Conservation (phyloP, 192 early-diverging fungal genomes). For the Backusella parvicylindrica region DNA sequence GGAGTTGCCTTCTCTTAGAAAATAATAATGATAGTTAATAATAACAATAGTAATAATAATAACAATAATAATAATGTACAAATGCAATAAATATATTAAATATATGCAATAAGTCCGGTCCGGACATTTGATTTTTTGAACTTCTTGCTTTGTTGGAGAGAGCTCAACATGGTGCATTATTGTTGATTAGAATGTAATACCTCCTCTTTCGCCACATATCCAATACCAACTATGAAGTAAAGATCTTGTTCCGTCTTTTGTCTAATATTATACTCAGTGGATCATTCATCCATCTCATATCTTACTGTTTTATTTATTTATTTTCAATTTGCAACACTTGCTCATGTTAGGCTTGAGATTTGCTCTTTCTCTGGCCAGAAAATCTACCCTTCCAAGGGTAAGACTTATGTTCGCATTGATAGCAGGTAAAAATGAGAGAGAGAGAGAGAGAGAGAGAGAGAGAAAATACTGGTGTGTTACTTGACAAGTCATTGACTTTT, state of each 20-base stretch:
- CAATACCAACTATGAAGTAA: constrained; percentile 10
- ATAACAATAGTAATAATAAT: not conserved
- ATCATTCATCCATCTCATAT: constrained; percentile 7
- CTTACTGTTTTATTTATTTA: too few relatives aligned
- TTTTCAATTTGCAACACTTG: not conserved
- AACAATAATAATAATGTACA: not conserved
- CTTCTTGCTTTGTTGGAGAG: not conserved
- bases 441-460: not conserved
- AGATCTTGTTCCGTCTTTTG: not conserved
- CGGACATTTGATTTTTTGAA: not conserved
- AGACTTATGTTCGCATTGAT: constrained; percentile 86
- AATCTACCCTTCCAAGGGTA: constrained; percentile 98
- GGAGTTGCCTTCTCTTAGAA: constrained; percentile 3
- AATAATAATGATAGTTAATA: not conserved
- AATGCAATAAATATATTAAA: not conserved
- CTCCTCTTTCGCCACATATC: constrained; percentile 12
- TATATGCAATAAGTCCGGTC: not conserved
- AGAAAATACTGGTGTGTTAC: not conserved
- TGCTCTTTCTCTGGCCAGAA: constrained; percentile 97
- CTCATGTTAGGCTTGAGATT: constrained; percentile 64
- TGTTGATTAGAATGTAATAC: not conserved
- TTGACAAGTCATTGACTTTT: not conserved
- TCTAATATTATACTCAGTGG: not conserved
- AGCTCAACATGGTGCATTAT: not conserved
- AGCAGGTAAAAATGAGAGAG: constrained; percentile 60